Evolutionary conservation across 257 asterid species (phyloP).

Genomic region (Solanum pennellii): DNA sequence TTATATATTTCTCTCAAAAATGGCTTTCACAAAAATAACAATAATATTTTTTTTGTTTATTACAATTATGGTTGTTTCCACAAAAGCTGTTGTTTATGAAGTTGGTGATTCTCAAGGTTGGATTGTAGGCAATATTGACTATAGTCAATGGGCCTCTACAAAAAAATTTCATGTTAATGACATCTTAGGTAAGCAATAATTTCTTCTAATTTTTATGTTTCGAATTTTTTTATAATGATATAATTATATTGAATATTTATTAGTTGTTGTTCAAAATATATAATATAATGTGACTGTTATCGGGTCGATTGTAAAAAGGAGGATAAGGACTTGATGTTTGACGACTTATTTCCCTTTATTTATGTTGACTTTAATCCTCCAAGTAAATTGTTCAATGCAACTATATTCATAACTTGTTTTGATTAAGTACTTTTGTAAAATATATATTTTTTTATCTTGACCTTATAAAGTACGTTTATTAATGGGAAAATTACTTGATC

Average conservation of each 20-base stretch:
- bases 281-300: not conserved
- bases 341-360: not conserved
- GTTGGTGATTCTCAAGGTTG: constrained; percentile 1
- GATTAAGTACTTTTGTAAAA: not conserved
- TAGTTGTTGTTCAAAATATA: not conserved
- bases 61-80: not conserved
- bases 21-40: not conserved
- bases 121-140: not conserved
- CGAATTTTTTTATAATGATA: not conserved
- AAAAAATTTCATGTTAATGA: not conserved
- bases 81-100: not conserved
- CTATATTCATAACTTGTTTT: not conserved
- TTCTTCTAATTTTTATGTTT: not conserved
- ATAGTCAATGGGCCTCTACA: not conserved
- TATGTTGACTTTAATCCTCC: not conserved
- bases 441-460: too few species aligned
- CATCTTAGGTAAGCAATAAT: not conserved
- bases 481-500: too few species aligned
- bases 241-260: not conserved
- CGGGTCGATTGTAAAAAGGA: not conserved
- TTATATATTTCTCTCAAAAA: not conserved
- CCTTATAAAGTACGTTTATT: too few species aligned
- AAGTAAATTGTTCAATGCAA: not conserved
- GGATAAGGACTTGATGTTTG: not conserved
- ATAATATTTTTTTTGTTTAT: not conserved